Evolutionary conservation across 2,329 filamentous ascomycete species (phyloP), one percentile per base, ranked within the genome.

Genomic region (Penicillium crustosum): DNA sequence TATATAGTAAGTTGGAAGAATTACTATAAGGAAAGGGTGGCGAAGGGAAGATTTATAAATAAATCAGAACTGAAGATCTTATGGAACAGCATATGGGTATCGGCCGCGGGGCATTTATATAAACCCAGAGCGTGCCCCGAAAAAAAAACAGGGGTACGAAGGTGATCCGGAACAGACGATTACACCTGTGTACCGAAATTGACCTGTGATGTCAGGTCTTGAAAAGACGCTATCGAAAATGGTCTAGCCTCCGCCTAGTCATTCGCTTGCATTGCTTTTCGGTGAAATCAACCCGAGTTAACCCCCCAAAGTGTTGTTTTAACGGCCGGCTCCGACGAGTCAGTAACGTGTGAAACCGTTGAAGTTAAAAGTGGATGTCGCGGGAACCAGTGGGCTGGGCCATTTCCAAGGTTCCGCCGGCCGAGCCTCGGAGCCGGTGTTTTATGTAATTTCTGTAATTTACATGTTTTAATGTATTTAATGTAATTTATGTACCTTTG

Each of bases 251-350:
- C 17, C n/a, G n/a, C 12, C 27, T 41, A 6, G 21, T n/a, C 17
- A 48, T 35, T 55, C 21, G 38, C 36, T 42, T 42, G 23, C n/a
- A 44, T 27, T 36, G 6, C 13, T 49, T 42, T 48, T 60, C 60
- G 63, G 64, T 53, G 17, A 25, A 33, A 29, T 51, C 36, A 51
- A 66, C 57, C 66, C 64, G 66, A 65, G 51, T 62, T 65, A 61
- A 61, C 57, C 63, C 60, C 56, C 35, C 38, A 12, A 49, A 6
- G 25, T 55, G 36, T 55, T 53, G 49, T 27, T 27, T 25, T 31
- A 49, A 53, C 64, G 64, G 66, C 58, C 66, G 66, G 66, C 61
- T 68, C 66, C 66, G 66, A 63, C 19, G 8, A 44, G 21, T 19
- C n/a, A 5, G n/a, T 49, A 23, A 48, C 19, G 31, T 25, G 56